These are phyloP conservation scores for Tolypocladium paradoxum DNA, from an alignment of 2,329 filamentous ascomycete species.

Conservation along the genomic window DNA sequence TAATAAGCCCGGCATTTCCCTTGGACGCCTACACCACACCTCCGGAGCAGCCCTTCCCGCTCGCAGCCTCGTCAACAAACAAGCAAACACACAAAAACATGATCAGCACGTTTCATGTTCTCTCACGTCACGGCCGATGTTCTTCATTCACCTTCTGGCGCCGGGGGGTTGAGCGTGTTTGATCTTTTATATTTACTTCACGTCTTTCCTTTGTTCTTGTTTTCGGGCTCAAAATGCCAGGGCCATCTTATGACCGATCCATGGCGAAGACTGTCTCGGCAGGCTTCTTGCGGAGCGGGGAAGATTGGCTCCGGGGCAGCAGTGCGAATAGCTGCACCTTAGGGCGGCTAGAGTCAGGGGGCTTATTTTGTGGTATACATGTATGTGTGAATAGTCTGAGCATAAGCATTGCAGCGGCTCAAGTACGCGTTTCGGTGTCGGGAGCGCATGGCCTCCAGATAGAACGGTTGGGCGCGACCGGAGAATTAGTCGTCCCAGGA, in stretches of 20 bases:
- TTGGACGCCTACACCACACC: neutral
- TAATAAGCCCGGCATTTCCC: neutral
- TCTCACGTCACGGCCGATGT: neutral
- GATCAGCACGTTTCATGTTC: neutral
- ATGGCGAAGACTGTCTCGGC: neutral
- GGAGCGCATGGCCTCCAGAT: neutral
- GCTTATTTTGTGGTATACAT: neutral
- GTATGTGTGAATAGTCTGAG: conserved; percentile 1
- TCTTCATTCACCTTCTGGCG: neutral
- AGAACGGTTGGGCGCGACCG: neutral
- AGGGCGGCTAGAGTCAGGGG: neutral
- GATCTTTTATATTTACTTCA: conserved; percentile 1
- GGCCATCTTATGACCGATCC: neutral
- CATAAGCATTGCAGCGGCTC: neutral
- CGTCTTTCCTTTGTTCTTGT: conserved; percentile 2
- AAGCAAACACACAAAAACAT: neutral
- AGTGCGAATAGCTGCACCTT: neutral
- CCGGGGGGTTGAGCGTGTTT: conserved; percentile 2
- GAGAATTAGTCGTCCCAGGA: neutral
- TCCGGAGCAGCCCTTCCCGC: neutral
- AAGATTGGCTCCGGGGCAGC: neutral
- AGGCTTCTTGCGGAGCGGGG: neutral
- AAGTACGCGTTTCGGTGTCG: neutral
- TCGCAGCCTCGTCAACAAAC: neutral
- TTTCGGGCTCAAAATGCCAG: conserved; percentile 6